Evolutionary conservation across 306 rosid species (phyloP), one percentile per base, ranked within the genome.

Genomic region (Boehmeria nivea): DNA sequence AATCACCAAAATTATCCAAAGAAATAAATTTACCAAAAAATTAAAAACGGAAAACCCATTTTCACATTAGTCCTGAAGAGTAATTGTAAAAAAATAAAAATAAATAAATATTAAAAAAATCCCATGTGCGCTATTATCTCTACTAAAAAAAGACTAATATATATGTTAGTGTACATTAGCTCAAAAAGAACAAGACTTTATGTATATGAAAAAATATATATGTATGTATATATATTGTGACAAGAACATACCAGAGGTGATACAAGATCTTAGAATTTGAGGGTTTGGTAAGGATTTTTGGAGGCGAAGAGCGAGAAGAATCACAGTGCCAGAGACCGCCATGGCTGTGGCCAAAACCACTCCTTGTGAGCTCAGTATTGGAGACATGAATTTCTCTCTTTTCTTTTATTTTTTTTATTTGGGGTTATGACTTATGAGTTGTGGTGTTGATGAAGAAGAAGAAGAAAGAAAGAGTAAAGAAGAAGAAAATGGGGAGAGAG

Each of bases 251-350:
- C 99, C 99, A 1, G 89, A 81, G 19, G 94, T 69, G 58, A 91
- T 73, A 51, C 99, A 87, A 27, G 99, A 81, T 47, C 96, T 91
- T 2, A 83, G 87, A 72, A 65, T 27, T 26, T 78, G 82, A 12
- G 78, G 9, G 14, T 59, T 36, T 12, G 78, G 81, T 3, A 69
- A 27, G 43, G 77, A 57, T 43, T 70, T 87, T 61, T 84, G 96
- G 0, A 85, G 83, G 43, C 94, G 84, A 2, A 87, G 76, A 43
- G 96, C 90, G 6, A 91, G 87, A 57, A 91, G 87, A 67, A 91
- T 78, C 7, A 85, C 89, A 0, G 99, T 91, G 76, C 96, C 96
- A 54, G 99, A 91, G 66, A 91, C 87, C 0, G 96, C 99, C 96
- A 91, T 87, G 86, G 96, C 99, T 0, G 99, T 91, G 33, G 99